Evolutionary conservation across 164 flowering plant species (phyloP).

Genomic region (Kalanchoe fedtschenkoi): DNA sequence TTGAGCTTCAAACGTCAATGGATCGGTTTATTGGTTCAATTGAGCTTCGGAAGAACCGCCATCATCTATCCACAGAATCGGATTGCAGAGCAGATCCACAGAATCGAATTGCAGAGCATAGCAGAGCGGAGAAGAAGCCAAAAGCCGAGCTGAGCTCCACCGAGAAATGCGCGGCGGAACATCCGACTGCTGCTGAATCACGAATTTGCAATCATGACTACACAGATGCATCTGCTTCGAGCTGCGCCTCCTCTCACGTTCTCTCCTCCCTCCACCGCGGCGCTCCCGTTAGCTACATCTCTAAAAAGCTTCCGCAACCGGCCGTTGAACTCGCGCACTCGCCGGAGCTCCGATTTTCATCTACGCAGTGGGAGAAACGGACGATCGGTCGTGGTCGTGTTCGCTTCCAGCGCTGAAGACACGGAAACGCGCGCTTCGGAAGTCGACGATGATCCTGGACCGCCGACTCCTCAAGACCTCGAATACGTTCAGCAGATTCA

Average conservation of each 20-base stretch:
- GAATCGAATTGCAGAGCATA: too few relatives aligned
- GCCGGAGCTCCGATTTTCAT: background rate
- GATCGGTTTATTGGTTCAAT: too few relatives aligned
- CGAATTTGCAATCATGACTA: background rate
- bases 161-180: too few relatives aligned
- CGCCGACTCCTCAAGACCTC: constrained; percentile 4
- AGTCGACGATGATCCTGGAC: background rate
- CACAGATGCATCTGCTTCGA: background rate
- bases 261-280: background rate
- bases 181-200: too few relatives aligned
- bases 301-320: background rate
- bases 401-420: background rate
- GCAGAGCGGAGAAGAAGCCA: too few relatives aligned
- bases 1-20: too few relatives aligned
- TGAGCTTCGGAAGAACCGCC: too few relatives aligned
- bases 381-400: background rate
- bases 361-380: background rate
- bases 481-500: constrained; percentile 4
- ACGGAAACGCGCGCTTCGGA: background rate
- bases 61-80: too few relatives aligned
- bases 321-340: background rate
- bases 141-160: too few relatives aligned
- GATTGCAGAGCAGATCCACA: too few relatives aligned
- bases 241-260: background rate
- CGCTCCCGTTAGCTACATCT: background rate